Conservation (phyloP, 345 rosid genomes). For the Brassica juncea region DNA sequence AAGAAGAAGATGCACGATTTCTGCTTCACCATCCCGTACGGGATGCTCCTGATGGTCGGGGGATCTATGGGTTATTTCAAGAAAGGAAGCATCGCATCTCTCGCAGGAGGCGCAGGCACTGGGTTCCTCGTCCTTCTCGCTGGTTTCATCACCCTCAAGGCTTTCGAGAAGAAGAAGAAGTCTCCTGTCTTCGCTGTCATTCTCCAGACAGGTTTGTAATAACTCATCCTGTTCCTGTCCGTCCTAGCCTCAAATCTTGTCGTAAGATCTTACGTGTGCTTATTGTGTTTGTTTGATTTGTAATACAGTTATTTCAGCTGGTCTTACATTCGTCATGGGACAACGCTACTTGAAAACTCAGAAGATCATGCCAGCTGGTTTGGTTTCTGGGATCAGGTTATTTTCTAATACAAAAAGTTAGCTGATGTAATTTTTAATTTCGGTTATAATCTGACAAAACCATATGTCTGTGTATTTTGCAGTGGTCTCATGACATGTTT, state of each 20-base stretch:
- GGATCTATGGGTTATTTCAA: conserved; percentile 69
- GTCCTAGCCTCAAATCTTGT: background rate
- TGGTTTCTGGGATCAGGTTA: conserved; percentile 1
- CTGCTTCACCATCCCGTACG: conserved; percentile 94
- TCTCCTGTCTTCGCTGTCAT: conserved; percentile 59
- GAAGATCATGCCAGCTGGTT: background rate
- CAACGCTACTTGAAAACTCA: background rate
- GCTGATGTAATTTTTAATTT: too few species aligned
- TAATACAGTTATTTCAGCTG: background rate
- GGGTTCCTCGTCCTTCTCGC: conserved; percentile 74
- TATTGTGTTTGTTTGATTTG: background rate
- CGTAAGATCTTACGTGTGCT: conserved; percentile 1
- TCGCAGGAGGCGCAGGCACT: conserved; percentile 76
- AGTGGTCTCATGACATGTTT: conserved; percentile 85
- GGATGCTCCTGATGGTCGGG: conserved; percentile 68
- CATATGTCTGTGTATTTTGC: conserved; percentile 10
- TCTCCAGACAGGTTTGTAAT: conserved; percentile 63
- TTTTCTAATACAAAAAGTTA: background rate
- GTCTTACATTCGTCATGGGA: background rate
- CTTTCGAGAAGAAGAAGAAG: conserved; percentile 70
- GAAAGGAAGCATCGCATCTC: conserved; percentile 74
- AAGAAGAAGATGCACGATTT: conserved; percentile 72
- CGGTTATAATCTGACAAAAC: background rate
- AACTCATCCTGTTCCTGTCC: background rate
- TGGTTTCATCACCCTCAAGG: conserved; percentile 77